Base-by-base conservation (phyloP, 2,329 filamentous ascomycete genomes). In the Sarocladium brachiariae region DNA sequence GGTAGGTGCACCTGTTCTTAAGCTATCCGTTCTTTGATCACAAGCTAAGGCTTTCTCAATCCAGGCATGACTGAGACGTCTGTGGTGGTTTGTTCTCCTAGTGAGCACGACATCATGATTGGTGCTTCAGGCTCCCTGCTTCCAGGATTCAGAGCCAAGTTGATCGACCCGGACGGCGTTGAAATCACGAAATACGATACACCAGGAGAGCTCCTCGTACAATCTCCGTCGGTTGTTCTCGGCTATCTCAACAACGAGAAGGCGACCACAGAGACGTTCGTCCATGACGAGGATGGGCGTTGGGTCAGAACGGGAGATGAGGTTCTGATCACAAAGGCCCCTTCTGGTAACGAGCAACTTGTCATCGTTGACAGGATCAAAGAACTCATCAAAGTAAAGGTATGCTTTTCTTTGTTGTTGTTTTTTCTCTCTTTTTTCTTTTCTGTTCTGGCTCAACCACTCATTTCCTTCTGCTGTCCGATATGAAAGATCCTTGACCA, bases 221-320 rank as follows among this genome's bases (percentile, higher is more conserved):
- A 86, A 61, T 80, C 78, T 0, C 89, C 87, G 0, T 83, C 83
- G 2, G 78, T 91, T 2, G 81, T 86, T 0, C 66, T 93, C 1
- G 89, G 89, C 1, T 95, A 95, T 59, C 69, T 92, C 50, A 86
- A 91, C 67, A 92, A 93, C 60, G 80, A 86, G 30, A 82, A 86
- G 60, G 88, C 89, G 2, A 92, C 83, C 23, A 73, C 76, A 50
- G 87, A 91, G 61, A 90, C 89, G 0, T 93, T 87, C 58, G 60
- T 80, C 0, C 69, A 65, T 53, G 73, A 79, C 49, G 74, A 81
- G 6, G 81, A 88, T 55, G 79, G 80, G 6, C 65, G 78, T 56
- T 90, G 87, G 77, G 79, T 92, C 75, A 79, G 78, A 30, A 95
- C 89, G 0, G 89, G 89, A 10, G 89, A 95, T 58, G 86, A 91